Evolutionary conservation across 2,329 filamentous ascomycete species (phyloP).

Genomic region (Pseudohalonectria lignicola): DNA sequence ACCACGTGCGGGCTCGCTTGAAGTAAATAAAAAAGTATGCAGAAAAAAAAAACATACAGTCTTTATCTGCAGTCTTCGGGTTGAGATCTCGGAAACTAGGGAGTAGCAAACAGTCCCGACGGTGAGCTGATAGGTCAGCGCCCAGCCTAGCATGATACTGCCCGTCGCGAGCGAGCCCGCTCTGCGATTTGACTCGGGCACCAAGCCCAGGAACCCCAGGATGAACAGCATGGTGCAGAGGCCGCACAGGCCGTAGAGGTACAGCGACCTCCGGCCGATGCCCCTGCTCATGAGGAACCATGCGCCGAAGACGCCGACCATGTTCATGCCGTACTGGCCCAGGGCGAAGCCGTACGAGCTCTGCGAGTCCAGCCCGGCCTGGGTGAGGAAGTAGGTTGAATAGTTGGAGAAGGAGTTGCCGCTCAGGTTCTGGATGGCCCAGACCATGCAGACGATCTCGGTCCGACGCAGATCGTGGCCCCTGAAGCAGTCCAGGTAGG

Average conservation of each 20-base stretch:
- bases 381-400: conserved; percentile 51
- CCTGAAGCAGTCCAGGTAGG: conserved; percentile 75
- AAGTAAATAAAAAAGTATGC: background rate
- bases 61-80: conserved; percentile 77
- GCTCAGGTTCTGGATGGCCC: conserved; percentile 53
- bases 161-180: conserved; percentile 65
- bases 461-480: conserved; percentile 70
- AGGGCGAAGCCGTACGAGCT: conserved; percentile 50
- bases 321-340: conserved; percentile 60
- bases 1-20: too few relatives aligned
- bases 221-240: conserved; percentile 69
- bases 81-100: conserved; percentile 74
- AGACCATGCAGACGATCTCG: conserved; percentile 56
- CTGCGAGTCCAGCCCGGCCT: conserved; percentile 41
- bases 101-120: conserved; percentile 88
- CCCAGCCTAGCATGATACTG: conserved; percentile 76
- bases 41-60: conserved; percentile 34
- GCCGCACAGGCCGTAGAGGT: conserved; percentile 62
- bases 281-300: conserved; percentile 71
- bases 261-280: conserved; percentile 64
- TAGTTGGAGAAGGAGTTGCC: conserved; percentile 57
- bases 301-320: conserved; percentile 69
- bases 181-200: conserved; percentile 46
- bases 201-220: conserved; percentile 74
- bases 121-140: conserved; percentile 73